Evolutionary conservation across 345 rosid genomes (phyloP).

Genomic region (Linum lewisii): DNA sequence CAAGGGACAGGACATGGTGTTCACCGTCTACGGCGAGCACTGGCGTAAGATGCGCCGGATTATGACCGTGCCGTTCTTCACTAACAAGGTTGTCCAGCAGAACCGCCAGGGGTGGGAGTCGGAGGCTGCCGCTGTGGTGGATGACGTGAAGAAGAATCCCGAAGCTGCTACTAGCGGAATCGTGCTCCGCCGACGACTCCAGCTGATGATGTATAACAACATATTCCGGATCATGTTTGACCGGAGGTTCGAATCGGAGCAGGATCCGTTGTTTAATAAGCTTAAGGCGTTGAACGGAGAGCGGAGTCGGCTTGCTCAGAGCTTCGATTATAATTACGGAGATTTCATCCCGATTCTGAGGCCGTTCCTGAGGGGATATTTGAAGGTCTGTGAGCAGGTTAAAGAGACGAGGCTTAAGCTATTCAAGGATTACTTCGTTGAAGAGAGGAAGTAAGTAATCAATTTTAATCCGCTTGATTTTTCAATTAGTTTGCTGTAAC

Average conservation of each 20-base stretch:
- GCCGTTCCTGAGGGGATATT: conserved; percentile 82
- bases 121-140: conserved; percentile 65
- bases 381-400: conserved; percentile 86
- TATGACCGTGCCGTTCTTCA: conserved; percentile 98
- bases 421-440: conserved; percentile 89
- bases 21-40: conserved; percentile 96
- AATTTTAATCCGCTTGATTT: background rate
- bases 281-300: conserved; percentile 93
- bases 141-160: conserved; percentile 64
- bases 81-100: conserved; percentile 80
- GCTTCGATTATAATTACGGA: conserved; percentile 91
- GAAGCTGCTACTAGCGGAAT: conserved; percentile 63
- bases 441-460: conserved; percentile 71
- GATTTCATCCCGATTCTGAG: conserved; percentile 93
- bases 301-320: conserved; percentile 85
- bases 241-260: conserved; percentile 78
- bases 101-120: conserved; percentile 63
- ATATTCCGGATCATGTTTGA: conserved; percentile 96
- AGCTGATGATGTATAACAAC: conserved; percentile 95
- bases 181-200: conserved; percentile 66
- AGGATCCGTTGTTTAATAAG: conserved; percentile 63
- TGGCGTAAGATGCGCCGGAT: conserved; percentile 98
- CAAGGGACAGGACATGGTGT: conserved; percentile 97
- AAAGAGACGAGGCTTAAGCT: conserved; percentile 67
- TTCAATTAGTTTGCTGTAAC: background rate